phyloP scores from a whole-genome alignment of 2,329 filamentous ascomycete species.

The Aureobasidium vineae region DNA sequence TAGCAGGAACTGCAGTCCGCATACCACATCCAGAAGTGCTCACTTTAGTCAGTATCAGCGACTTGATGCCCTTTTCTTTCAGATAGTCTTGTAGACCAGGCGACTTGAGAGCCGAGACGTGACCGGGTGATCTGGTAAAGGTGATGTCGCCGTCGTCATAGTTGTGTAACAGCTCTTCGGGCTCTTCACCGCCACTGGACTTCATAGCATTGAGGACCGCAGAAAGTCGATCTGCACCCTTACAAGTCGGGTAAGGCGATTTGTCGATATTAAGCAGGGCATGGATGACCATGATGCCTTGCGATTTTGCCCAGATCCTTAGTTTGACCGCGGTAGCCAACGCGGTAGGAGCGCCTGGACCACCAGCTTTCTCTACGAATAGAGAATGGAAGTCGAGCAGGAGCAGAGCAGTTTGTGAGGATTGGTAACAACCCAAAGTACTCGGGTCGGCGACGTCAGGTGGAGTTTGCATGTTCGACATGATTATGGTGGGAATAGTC shows the following conservation, averaged over 20 bases:
- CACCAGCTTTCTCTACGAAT: not conserved
- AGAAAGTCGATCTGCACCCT: not conserved
- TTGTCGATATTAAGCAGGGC: not conserved
- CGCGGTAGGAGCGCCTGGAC: not conserved
- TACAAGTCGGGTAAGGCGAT: not conserved
- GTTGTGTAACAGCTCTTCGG: conserved; percentile 22
- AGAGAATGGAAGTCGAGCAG: not conserved
- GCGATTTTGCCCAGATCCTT: not conserved
- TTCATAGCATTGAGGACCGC: no score
- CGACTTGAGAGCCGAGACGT: conserved; percentile 36
- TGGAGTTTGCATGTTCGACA: no score
- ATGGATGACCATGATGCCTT: not conserved
- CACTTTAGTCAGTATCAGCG: conserved; percentile 31
- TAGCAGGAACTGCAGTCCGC: not conserved
- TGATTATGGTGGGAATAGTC: no score
- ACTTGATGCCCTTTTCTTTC: conserved; percentile 31
- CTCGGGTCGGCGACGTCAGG: no score
- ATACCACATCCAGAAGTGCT: conserved; percentile 2
- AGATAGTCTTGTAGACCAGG: conserved; percentile 33
- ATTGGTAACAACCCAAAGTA: not conserved
- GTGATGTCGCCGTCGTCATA: conserved; percentile 30
- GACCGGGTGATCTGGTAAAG: conserved; percentile 32
- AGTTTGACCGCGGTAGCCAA: not conserved
- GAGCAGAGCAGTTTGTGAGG: not conserved
- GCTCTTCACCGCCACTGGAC: not conserved